phyloP scores from a whole-genome alignment of 1,139 yeast species.

The Geotrichum australiense region DNA sequence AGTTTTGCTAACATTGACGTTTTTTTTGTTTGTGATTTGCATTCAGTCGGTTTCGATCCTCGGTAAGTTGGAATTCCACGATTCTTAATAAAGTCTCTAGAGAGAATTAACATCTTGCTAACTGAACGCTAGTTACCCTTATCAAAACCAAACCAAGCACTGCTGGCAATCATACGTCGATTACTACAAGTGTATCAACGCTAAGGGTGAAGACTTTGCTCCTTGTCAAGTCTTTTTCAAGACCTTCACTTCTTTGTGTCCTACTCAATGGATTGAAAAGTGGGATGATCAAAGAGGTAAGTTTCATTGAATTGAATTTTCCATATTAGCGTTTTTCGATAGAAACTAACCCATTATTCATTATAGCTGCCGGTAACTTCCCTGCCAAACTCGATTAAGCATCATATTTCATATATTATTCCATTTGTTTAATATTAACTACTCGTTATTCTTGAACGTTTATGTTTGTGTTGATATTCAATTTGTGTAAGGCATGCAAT shows the following conservation, averaged over 20 bases:
- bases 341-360: slow-evolving; percentile 9
- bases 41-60: slow-evolving; percentile 19
- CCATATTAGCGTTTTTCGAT: background rate
- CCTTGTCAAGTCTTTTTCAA: slow-evolving; percentile 94
- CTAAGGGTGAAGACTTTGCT: slow-evolving; percentile 97
- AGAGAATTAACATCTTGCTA: background rate
- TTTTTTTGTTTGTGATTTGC: background rate
- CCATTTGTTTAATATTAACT: slow-evolving; percentile 3
- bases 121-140: slow-evolving; percentile 43
- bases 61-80: slow-evolving; percentile 12
- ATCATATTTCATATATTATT: slow-evolving; percentile 7
- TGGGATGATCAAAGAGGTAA: slow-evolving; percentile 87
- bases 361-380: slow-evolving; percentile 50
- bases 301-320: slow-evolving; percentile 31
- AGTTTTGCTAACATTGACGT: background rate
- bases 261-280: slow-evolving; percentile 83
- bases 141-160: slow-evolving; percentile 95
- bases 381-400: slow-evolving; percentile 49
- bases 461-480: no score
- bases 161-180: slow-evolving; percentile 98
- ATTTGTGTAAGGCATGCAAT: no score
- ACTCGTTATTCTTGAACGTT: no score
- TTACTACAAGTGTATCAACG: slow-evolving; percentile 93
- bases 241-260: slow-evolving; percentile 88
- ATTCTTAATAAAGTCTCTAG: background rate